These are phyloP conservation scores for Porodaedalea pini DNA, from an alignment of 1,284 basidiomycete species.

Conservation along the genomic window DNA sequence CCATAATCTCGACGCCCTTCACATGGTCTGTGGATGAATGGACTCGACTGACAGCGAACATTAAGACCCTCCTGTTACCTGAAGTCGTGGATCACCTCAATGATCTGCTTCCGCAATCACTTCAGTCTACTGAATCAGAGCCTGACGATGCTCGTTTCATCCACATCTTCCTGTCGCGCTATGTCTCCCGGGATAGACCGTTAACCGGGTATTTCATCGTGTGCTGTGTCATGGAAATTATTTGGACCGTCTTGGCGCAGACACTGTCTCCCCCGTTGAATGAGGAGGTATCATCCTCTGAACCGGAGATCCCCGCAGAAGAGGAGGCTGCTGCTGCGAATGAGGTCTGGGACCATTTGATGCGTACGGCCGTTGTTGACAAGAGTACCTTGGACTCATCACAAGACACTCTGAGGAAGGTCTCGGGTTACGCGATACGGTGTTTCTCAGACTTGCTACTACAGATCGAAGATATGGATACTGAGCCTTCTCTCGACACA, in stretches of 20 bases:
- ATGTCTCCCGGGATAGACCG: constrained; percentile 70
- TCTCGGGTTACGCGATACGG: constrained; percentile 59
- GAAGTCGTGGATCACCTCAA: constrained; percentile 67
- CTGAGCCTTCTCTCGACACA: constrained; percentile 73
- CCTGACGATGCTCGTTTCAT: constrained; percentile 53
- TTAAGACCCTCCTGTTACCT: constrained; percentile 57
- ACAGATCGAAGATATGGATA: constrained; percentile 78
- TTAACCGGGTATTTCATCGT: constrained; percentile 85
- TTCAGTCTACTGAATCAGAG: constrained; percentile 52
- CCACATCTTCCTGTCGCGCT: constrained; percentile 73
- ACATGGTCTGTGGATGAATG: constrained; percentile 71
- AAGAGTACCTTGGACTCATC: constrained; percentile 39
- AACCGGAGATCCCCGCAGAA: constrained; percentile 33
- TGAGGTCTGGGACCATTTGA: constrained; percentile 70
- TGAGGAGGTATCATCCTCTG: constrained; percentile 24
- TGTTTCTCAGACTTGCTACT: constrained; percentile 70
- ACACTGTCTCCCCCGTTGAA: constrained; percentile 49
- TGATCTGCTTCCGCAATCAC: constrained; percentile 56
- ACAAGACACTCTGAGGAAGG: constrained; percentile 43
- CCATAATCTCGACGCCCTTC: constrained; percentile 74
- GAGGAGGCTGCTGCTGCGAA: constrained; percentile 78
- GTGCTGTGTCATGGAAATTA: constrained; percentile 79
- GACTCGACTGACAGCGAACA: constrained; percentile 50
- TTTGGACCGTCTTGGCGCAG: constrained; percentile 82
- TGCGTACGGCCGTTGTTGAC: constrained; percentile 44